These are phyloP conservation scores for Deakozyma indianensis DNA, from an alignment of 805 yeast species.

Conservation along the genomic window DNA sequence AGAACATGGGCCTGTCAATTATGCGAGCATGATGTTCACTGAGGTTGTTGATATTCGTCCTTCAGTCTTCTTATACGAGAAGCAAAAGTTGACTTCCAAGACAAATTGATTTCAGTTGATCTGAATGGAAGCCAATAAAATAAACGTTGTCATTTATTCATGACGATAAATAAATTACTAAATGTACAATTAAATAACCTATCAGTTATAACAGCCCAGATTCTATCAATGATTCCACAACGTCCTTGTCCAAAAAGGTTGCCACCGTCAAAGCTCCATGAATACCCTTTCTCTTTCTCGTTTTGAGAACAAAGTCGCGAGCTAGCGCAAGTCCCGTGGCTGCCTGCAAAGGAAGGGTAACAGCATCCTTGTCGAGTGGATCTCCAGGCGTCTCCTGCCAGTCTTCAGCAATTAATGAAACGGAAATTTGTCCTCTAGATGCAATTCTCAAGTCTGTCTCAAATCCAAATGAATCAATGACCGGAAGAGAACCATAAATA, in stretches of 20 bases:
- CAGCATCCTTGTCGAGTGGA: conserved; percentile 57
- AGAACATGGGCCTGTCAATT: not conserved
- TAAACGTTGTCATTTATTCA: no score
- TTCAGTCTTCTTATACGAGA: not conserved
- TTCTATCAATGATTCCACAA: conserved; percentile 38
- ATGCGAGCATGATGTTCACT: not conserved
- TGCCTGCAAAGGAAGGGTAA: conserved; percentile 57
- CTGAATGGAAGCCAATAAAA: no score
- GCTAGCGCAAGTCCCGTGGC: conserved; percentile 61
- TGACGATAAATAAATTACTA: no score
- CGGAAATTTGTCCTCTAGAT: conserved; percentile 66
- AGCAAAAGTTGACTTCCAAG: no score
- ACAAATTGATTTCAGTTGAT: no score
- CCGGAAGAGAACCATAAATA: conserved; percentile 60
- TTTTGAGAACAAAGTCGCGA: conserved; percentile 78
- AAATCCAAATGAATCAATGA: conserved; percentile 79
- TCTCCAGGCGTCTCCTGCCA: conserved; percentile 87
- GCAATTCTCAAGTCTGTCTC: conserved; percentile 72
- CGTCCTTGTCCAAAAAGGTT: conserved; percentile 50
- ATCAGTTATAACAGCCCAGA: conserved; percentile 4
- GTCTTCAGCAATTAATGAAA: conserved; percentile 46
- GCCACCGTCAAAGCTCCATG: conserved; percentile 54
- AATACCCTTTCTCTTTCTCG: conserved; percentile 78
- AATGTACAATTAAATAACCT: no score
- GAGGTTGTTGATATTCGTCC: not conserved